Percentiles rank a stretch among this genome's conserved stretches.
These are phyloP conservation scores for Aspergillus pseudonomiae DNA, from an alignment of 2,329 filamentous ascomycete genomes.

Conservation along the genomic window DNA sequence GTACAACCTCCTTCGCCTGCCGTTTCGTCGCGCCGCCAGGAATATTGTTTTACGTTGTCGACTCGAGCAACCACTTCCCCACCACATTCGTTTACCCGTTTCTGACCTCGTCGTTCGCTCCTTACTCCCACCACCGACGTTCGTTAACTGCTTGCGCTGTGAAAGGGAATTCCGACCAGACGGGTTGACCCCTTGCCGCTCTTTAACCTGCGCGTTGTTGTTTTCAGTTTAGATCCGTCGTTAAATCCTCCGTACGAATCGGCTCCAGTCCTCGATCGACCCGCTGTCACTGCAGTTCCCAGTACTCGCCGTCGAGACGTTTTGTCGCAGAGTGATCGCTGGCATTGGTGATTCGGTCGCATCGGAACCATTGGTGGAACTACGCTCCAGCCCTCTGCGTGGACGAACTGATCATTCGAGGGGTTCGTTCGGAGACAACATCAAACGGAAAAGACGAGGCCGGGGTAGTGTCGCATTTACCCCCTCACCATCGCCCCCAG, in stretches of 20 bases:
- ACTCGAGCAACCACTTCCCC: constrained; percentile 9
- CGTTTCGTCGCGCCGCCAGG: background rate
- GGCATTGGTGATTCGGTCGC: background rate
- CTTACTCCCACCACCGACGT: constrained; percentile 25
- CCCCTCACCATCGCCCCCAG: constrained; percentile 12
- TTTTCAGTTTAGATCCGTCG: constrained; percentile 12
- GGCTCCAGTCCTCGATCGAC: constrained; percentile 2
- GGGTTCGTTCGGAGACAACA: background rate
- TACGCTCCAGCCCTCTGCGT: background rate
- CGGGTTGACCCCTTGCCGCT: constrained; percentile 23
- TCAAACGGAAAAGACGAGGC: background rate
- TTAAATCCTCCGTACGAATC: constrained; percentile 7
- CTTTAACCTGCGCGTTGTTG: constrained; percentile 23
- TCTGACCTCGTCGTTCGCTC: constrained; percentile 31
- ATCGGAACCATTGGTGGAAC: background rate
- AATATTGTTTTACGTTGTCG: constrained; percentile 5
- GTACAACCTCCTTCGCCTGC: constrained; percentile 7
- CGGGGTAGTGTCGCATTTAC: background rate
- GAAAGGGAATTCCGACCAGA: background rate
- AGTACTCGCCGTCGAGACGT: background rate
- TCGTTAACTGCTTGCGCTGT: constrained; percentile 26
- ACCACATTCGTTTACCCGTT: constrained; percentile 14
- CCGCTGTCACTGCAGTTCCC: constrained; percentile 4
- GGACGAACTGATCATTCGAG: background rate
- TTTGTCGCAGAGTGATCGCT: background rate